Base-by-base conservation (phyloP, 495 filamentous ascomycete genomes). In the Cenococcum geophilum region DNA sequence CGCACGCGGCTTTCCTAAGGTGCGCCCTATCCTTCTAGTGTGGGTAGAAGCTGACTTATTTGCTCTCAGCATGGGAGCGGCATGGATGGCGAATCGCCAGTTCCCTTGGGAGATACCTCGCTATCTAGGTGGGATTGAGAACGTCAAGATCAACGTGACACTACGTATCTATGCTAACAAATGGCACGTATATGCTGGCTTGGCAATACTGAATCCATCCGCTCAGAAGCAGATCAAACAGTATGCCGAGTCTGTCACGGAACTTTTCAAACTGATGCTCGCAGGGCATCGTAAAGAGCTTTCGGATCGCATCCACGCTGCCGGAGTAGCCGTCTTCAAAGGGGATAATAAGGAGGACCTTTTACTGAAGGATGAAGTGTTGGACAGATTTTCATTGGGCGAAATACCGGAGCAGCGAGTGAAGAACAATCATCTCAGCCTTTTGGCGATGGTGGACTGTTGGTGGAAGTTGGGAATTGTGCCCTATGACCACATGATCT, bases 401-500 rank as follows among this genome's bases (percentile, higher is more conserved):
- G 79, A 89, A 74, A 62, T 76, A 62, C 76, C 86, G 60, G 83
- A 84, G 61, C 78, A 83, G 67, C 77, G 85, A 0, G 78, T 86
- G 20, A 89, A 87, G 25, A 98, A 98, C 74, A 97, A 90, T 68
- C 93, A 98, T 72, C 78, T 98, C 34, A 88, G 83, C 74, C 81
- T 98, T 52, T 82, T 98, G 40, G 95, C 92, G n/a, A 98, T 98
- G 83, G 93, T 97, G 27, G 93, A 98, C 75, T 97, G 91, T 74
- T 98, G 93, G 93, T 92, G 85, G 73, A 88, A 88, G 60, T 79
- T 96, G 14, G 88, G 86, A 35, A 98, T 96, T 63, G 88, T 93
- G 35, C 93, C 93, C 0, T 98, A 97, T 73, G 92, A 97, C 73
- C 93, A 98, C 77, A 97, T 97, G 91, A 96, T 98, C 66, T 98